Base-by-base conservation (phyloP, 176 grass and related monocot species). In the Metroxylon sagu region DNA sequence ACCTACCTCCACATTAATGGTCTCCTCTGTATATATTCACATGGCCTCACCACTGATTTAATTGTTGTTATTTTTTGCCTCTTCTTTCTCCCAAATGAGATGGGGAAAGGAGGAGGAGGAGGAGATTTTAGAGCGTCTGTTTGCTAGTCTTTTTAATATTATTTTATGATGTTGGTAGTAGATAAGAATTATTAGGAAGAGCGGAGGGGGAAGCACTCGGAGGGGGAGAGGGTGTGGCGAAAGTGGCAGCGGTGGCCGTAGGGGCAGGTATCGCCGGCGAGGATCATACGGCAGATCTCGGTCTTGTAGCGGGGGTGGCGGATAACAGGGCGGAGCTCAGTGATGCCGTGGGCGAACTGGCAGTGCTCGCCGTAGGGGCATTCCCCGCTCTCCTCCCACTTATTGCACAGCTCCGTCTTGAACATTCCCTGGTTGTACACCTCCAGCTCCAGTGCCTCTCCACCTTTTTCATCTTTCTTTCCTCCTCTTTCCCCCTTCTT, bases 331-430 rank as follows among this genome's bases (percentile, higher is more conserved):
- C 94, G 94, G 29, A 98, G 82, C 84, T 98, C 94, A 23, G 84
- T 61, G 28, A 98, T 86, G 67, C 94, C 94, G 79, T 98, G 88
- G 14, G 93, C 93, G 79, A 98, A 98, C 79, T 92, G 93, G 76
- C 93, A 98, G 52, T 98, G 84, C 21, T 85, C 76, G 2, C 81
- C 76, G 71, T 98, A 98, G 8, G 88, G 88, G 55, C 94, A 98
- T 48, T 60, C 73, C 31, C 94, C 85, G 4, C 69, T 93, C 71
- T 98, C 88, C 79, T 93, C 88, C 94, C 94, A 98, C 60, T 98
- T 98, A 82, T 98, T 98, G 88, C 94, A 98, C 17, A 98, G 79
- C 84, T 98, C 94, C 23, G 88, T 93, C 77, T 98, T 98, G 77
- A 93, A 82, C 94, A 86, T 98, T 30, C 94, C 94, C 73, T 98